Base-by-base conservation (phyloP, 2,329 filamentous ascomycete species). In the Trichoderma sp. region DNA sequence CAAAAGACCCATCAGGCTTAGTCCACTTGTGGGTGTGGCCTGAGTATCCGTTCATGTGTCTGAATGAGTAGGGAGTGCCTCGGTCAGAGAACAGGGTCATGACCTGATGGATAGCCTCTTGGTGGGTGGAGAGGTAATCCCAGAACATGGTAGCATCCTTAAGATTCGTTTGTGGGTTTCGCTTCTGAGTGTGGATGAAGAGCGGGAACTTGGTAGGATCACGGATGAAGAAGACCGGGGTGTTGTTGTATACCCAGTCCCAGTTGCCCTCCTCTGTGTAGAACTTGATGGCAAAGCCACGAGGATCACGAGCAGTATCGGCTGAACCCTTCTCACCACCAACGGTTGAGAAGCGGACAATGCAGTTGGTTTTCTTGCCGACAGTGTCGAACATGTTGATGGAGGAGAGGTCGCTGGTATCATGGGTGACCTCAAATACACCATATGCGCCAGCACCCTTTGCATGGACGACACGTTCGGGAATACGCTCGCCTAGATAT, bases 111-210 rank as follows among this genome's bases (percentile, higher is more conserved):
- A 88, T 82, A 7, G 86, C 82, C 79, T 92, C 90, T 32, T 88
- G 90, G 75, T 91, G 86, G 26, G 85, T 88, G 47, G 85, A 86
- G 47, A 86, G 87, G 71, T 77, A 80, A 36, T 80, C 78, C 78
- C 79, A 79, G 73, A 79, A 92, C 83, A 89, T 88, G 66, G 88
- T 92, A 17, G 90, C 89, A 80, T 92, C 88, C 62, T 88, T 90
- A 67, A 93, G 81, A 79, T 93, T 91, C 43, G 90, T 93, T 74
- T 89, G 86, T 1, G 92, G 92, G 80, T 94, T 86, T 63, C 91
- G 87, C 85, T 94, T 94, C 81, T 94, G 92, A 4, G 91, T 92
- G 83, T 93, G 91, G 73, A 93, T 93, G 81, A 93, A 91, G 77
- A 90, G 83, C 43, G 91, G 91, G 82, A 93, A 94, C 79, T 93